A percentile compares a stretch with the other conserved stretches of the same genome.
These are phyloP conservation scores for Pestalotiopsis sp. DNA, from an alignment of 2,329 filamentous ascomycete species.

Conservation along the genomic window DNA sequence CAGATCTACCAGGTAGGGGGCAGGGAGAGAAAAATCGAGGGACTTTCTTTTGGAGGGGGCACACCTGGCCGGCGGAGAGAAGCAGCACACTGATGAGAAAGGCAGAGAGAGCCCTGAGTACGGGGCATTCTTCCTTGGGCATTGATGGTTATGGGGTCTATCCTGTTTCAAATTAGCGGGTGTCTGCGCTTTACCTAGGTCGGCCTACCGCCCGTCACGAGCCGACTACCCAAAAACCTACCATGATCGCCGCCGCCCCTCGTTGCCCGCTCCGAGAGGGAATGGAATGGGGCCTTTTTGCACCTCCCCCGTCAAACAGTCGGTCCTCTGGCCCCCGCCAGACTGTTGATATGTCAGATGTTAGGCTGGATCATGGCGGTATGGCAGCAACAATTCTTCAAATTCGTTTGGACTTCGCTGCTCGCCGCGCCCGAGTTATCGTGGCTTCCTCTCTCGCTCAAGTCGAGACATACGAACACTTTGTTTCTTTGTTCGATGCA, in stretches of 20 bases:
- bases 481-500: not conserved
- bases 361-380: not conserved
- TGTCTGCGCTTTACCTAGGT: slow-evolving; percentile 25
- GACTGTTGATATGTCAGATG: not conserved
- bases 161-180: slow-evolving; percentile 33
- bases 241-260: slow-evolving; percentile 11
- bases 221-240: slow-evolving; percentile 19
- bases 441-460: not conserved
- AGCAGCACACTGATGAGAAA: not conserved
- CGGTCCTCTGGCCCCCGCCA: not conserved
- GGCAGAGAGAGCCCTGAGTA: slow-evolving; percentile 5
- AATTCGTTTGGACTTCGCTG: not conserved
- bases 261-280: not conserved
- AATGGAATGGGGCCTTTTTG: not conserved
- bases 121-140: slow-evolving; percentile 22
- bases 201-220: slow-evolving; percentile 27
- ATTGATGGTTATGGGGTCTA: slow-evolving; percentile 29
- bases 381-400: not conserved
- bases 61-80: not conserved
- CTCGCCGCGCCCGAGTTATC: not conserved
- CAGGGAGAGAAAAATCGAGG: not conserved
- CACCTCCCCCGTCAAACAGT: not conserved
- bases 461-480: not conserved
- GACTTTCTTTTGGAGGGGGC: not conserved
- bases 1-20: not conserved